Evolutionary conservation across 2,329 filamentous ascomycete species (phyloP), one percentile per base, ranked within the genome.

Genomic region (Rhytidhysteron rufulum): DNA sequence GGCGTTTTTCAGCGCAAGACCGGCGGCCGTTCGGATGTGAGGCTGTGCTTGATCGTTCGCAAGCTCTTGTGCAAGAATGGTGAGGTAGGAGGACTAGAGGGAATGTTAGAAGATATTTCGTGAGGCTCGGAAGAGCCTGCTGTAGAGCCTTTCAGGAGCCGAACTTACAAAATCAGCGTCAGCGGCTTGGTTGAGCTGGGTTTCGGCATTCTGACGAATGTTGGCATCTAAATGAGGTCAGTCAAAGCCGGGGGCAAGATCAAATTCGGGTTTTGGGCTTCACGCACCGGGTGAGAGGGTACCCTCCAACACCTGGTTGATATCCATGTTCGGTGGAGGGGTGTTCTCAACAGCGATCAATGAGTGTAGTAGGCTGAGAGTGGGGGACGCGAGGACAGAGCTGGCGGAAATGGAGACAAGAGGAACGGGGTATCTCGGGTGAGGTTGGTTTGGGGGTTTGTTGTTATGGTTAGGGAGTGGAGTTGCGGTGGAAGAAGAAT

Each of bases 1-100:
- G 60, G 93, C 86, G 78, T 98, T 98, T 75, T 98, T 98, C 62
- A 98, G 77, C 55, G 93, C 91, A 57, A 98, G 81, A 81, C 90
- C 93, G 58, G 93, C 93, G 55, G 93, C 91, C 55, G 88, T 86
- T 77, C 93, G 86, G 64, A 96, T 93, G 63, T 88, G 80, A 51
- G 86, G 79, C 63, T 86, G 78, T 53, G 86, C 83, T 55, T 80
- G 78, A 63, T 97, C 91, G 71, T 96, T 95, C 64, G 35, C 89
- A 61, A 98, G 82, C 71, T 95, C 88, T 71, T 88, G 85, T 54
- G 93, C 91, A 63, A 98, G 86, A 50, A 89, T 93, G 54, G 85
- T 82, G 54, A 97, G 83, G 72, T 98, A 98, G 69, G 86, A 82
- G 60, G 93, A 84, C 93, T 96, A 69, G 32, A 34, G 34, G 37